Percentiles rank a stretch among this genome's conserved stretches.
phyloP scores from a whole-genome alignment of 257 asterid genomes.

The Solanum chiquidenum region DNA sequence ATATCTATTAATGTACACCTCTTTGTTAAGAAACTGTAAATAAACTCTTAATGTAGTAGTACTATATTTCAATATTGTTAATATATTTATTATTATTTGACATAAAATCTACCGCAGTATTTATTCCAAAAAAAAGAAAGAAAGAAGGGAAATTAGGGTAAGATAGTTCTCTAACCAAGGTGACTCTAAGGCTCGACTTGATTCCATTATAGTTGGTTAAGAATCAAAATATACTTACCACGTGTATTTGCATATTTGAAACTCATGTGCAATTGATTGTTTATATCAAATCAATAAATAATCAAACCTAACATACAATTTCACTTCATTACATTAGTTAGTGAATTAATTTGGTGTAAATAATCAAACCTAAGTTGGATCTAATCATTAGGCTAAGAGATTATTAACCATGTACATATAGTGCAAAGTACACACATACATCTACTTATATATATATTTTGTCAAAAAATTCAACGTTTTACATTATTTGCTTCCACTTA shows the following conservation, averaged over 20 bases:
- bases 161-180: background rate
- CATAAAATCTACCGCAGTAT: background rate
- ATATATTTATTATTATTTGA: background rate
- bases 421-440: background rate
- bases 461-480: background rate
- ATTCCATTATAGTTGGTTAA: background rate
- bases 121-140: background rate
- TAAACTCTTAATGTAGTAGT: background rate
- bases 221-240: background rate
- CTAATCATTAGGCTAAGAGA: background rate
- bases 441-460: background rate
- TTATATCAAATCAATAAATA: background rate
- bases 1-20: background rate
- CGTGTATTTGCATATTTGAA: background rate
- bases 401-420: background rate
- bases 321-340: background rate
- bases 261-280: background rate
- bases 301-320: background rate
- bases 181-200: no score
- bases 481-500: background rate
- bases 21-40: background rate
- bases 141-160: background rate
- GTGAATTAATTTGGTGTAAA: background rate
- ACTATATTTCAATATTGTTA: background rate
- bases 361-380: background rate